Evolutionary conservation across 805 yeast genomes (phyloP).

Genomic region (Yarrowia hollandica): DNA sequence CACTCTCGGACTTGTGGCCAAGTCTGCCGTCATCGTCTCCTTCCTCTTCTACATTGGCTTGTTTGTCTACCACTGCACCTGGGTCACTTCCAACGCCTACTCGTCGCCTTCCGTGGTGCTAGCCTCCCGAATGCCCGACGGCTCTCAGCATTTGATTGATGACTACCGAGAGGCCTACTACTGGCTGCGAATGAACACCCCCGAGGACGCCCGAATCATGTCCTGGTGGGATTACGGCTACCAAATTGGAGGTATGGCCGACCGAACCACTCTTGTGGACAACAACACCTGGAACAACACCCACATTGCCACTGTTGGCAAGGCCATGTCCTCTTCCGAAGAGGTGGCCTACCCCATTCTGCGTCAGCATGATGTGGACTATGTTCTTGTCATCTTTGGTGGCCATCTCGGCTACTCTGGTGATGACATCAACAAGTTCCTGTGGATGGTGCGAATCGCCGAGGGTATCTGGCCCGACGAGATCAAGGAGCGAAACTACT

Average conservation of each 20-base stretch:
- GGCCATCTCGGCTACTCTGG: constrained; percentile 93
- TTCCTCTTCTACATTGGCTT: constrained; percentile 72
- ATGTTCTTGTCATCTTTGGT: constrained; percentile 89
- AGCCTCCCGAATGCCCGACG: constrained; percentile 81
- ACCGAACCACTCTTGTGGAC: constrained; percentile 95
- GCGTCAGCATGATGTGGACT: constrained; percentile 91
- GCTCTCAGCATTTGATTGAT: constrained; percentile 80
- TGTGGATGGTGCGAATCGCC: constrained; percentile 99
- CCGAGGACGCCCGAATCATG: constrained; percentile 93
- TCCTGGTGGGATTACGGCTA: constrained; percentile 99
- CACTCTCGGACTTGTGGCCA: constrained; percentile 48
- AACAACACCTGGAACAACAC: constrained; percentile 99
- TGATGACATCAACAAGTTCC: constrained; percentile 92
- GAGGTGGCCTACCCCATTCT: constrained; percentile 85
- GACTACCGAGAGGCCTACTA: constrained; percentile 98
- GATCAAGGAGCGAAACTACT: constrained; percentile 77
- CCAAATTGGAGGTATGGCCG: constrained; percentile 99
- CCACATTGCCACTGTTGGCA: constrained; percentile 98
- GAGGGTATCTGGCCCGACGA: constrained; percentile 99
- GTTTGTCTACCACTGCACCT: constrained; percentile 92
- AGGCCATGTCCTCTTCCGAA: constrained; percentile 91
- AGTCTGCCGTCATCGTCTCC: constrained; percentile 60
- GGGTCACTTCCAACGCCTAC: constrained; percentile 95
- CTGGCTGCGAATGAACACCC: constrained; percentile 97
- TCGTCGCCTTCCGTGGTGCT: constrained; percentile 97